Evolutionary conservation across 345 rosid species (phyloP).

Genomic region (Corymbia maculata): DNA sequence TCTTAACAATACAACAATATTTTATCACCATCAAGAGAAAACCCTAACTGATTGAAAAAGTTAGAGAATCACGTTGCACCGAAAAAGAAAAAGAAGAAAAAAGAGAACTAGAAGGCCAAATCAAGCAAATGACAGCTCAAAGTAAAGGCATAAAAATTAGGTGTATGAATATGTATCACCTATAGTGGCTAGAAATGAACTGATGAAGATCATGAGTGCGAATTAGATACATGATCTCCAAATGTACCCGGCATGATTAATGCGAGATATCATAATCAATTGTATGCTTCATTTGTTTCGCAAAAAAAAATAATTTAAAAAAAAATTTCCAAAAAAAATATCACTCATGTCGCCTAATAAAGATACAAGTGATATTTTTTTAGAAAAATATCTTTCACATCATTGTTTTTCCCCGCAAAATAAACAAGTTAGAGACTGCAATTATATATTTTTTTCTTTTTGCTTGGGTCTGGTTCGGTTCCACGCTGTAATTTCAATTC

Average conservation of each 20-base stretch:
- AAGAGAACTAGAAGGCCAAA: rapidly evolving
- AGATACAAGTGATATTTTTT: no score
- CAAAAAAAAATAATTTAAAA: no score
- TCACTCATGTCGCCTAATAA: rapidly evolving
- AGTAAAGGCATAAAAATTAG: background rate
- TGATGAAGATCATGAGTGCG: background rate
- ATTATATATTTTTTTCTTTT: background rate
- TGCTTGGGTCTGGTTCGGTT: no score
- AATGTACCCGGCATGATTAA: background rate
- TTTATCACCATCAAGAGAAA: no score
- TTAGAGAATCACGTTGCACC: no score
- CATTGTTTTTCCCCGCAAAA: no score
- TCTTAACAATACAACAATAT: no score
- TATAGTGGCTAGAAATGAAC: background rate
- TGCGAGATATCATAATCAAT: background rate
- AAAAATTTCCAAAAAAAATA: no score
- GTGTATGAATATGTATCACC: background rate
- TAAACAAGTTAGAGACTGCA: background rate
- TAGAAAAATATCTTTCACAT: background rate
- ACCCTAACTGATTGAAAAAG: no score
- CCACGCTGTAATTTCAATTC: background rate
- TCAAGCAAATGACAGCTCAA: background rate
- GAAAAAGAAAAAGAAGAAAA: no score
- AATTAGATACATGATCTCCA: background rate
- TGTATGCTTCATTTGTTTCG: background rate